Conservation (phyloP, 768 basidiomycete species). For the Leucogyrophana mollusca region DNA sequence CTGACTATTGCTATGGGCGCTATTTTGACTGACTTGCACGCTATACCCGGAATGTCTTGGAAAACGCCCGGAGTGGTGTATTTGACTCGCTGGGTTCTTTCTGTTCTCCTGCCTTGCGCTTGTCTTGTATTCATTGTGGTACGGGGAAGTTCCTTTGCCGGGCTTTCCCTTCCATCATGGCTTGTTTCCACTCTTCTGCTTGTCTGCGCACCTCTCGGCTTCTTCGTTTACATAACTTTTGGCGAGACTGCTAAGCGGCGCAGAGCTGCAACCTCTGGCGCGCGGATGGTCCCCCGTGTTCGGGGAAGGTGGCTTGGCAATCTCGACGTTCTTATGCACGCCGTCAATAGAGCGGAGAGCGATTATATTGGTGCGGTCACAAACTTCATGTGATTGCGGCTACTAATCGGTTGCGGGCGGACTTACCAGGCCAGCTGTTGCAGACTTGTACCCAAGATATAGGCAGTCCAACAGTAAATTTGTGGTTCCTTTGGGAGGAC, state of each 20-base stretch:
- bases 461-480: constrained; percentile 37
- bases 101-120: constrained; percentile 11
- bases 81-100: constrained; percentile 12
- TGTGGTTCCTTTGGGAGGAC: constrained; percentile 49
- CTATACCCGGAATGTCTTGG: constrained; percentile 1
- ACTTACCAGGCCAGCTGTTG: constrained; percentile 18
- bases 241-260: constrained; percentile 9
- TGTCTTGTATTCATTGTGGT: constrained; percentile 12
- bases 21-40: not conserved
- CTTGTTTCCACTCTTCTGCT: constrained; percentile 7
- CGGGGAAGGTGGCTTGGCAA: constrained; percentile 33
- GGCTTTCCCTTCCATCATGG: constrained; percentile 9
- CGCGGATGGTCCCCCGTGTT: constrained; percentile 28
- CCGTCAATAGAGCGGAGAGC: constrained; percentile 16
- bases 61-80: constrained; percentile 21
- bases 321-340: constrained; percentile 27
- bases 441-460: constrained; percentile 20
- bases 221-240: constrained; percentile 2
- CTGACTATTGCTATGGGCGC: not conserved
- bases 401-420: not conserved
- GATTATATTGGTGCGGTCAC: constrained; percentile 35
- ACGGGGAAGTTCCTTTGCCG: constrained; percentile 8
- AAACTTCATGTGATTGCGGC: not conserved
- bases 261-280: constrained; percentile 21
- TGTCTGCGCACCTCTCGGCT: constrained; percentile 1